Conservation (phyloP, 1,284 basidiomycete genomes). For the Trichosporon sp. region DNA sequence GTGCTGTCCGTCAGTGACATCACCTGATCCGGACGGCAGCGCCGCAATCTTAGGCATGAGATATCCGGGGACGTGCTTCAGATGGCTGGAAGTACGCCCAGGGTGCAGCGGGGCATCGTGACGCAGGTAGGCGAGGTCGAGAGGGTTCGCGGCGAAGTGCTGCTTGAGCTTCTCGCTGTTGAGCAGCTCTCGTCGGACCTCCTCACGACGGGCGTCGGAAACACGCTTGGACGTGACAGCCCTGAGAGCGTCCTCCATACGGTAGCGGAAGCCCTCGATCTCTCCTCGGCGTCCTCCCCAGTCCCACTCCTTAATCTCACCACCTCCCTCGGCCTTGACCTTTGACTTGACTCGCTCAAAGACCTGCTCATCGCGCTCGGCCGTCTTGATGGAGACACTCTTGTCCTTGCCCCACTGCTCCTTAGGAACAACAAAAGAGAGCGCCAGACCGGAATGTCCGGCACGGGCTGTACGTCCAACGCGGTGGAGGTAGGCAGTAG, state of each 20-base stretch:
- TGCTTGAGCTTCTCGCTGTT: conserved; percentile 97
- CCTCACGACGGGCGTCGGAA: conserved; percentile 89
- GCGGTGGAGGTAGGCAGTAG: conserved; percentile 92
- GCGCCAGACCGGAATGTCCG: conserved; percentile 86
- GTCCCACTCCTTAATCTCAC: conserved; percentile 87
- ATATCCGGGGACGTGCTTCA: conserved; percentile 96
- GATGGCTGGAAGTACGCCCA: conserved; percentile 81
- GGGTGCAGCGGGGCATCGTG: conserved; percentile 94
- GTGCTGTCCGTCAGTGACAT: conserved; percentile 44
- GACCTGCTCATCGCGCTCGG: conserved; percentile 73
- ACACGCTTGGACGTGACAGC: conserved; percentile 84
- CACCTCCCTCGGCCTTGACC: conserved; percentile 68
- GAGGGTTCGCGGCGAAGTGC: conserved; percentile 96
- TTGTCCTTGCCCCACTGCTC: conserved; percentile 75
- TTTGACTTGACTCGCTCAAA: conserved; percentile 77
- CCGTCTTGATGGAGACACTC: conserved; percentile 62
- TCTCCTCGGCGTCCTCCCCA: conserved; percentile 77
- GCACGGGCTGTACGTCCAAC: conserved; percentile 95
- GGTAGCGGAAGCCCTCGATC: conserved; percentile 97
- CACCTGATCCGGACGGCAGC: conserved; percentile 47
- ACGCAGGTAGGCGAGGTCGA: conserved; percentile 87
- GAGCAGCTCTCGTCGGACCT: conserved; percentile 89
- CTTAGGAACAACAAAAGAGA: conserved; percentile 83
- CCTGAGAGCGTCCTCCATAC: conserved; percentile 94
- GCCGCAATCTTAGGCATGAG: conserved; percentile 79